Percentiles rank a stretch among this genome's conserved stretches.
Conservation (phyloP, 139 green algal genomes). For the Chlorella ohadii region DNA sequence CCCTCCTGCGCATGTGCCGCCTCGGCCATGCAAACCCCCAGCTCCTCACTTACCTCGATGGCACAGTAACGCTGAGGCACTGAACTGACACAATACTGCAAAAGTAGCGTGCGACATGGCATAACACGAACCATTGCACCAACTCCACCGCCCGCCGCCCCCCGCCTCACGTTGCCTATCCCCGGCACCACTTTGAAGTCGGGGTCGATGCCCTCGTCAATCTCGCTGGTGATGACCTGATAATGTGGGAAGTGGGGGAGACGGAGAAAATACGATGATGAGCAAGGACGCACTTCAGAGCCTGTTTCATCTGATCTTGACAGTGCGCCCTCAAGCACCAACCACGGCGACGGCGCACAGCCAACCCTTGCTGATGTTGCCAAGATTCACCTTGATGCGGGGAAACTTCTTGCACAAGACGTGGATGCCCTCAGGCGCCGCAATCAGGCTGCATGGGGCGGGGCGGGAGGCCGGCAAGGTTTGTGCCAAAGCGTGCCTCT, state of each 20-base stretch:
- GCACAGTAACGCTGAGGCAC: too few species aligned
- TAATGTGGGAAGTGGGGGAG: background rate
- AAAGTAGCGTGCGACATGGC: too few species aligned
- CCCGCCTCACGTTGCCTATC: conserved; percentile 55
- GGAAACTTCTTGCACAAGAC: conserved; percentile 79
- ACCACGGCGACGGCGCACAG: too few species aligned
- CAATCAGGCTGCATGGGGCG: conserved; percentile 75
- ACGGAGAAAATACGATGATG: too few species aligned
- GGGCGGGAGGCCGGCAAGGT: background rate
- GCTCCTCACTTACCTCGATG: too few species aligned
- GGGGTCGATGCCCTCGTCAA: conserved; percentile 87
- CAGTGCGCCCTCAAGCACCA: too few species aligned
- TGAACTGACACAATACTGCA: too few species aligned
- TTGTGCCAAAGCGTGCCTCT: too few species aligned
- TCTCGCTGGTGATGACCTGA: conserved; percentile 93
- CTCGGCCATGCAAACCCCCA: too few species aligned
- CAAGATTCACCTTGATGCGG: conserved; percentile 64
- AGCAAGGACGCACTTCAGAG: background rate
- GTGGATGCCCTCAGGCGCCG: conserved; percentile 91
- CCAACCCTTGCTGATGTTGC: too few species aligned
- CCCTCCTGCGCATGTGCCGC: too few species aligned
- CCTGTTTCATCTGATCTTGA: too few species aligned
- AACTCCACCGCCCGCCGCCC: background rate
- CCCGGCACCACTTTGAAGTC: conserved; percentile 90
- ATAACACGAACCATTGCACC: background rate